A percentile compares a stretch with the other conserved stretches of the same genome.
Conservation (phyloP, 2,329 filamentous ascomycete species). For the Penicillium sp. region DNA sequence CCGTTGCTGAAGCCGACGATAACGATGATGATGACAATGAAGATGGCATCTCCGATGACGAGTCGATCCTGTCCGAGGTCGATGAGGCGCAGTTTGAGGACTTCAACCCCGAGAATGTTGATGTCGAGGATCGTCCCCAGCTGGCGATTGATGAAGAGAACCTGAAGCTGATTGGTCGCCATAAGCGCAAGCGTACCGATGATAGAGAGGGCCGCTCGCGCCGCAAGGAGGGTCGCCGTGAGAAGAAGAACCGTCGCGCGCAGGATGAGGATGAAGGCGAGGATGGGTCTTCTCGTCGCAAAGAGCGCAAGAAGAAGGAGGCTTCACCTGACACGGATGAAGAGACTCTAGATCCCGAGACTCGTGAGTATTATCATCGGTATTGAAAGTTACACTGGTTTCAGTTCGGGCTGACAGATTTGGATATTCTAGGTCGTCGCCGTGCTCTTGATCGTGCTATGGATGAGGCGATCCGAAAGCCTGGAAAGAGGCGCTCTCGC, state of each 20-base stretch:
- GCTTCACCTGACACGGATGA: constrained; percentile 68
- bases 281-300: constrained; percentile 55
- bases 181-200: constrained; percentile 69
- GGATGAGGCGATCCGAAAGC: constrained; percentile 85
- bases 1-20: constrained; percentile 26
- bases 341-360: constrained; percentile 80
- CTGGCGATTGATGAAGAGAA: constrained; percentile 67
- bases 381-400: neutral
- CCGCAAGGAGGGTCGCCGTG: constrained; percentile 64
- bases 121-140: constrained; percentile 65
- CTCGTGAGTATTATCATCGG: constrained; percentile 61
- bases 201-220: constrained; percentile 72
- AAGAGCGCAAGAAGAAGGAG: constrained; percentile 58
- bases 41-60: constrained; percentile 61
- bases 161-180: constrained; percentile 64
- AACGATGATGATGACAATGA: constrained; percentile 41
- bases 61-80: constrained; percentile 68
- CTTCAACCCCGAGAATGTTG: constrained; percentile 66
- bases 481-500: constrained; percentile 69
- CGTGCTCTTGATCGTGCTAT: constrained; percentile 85
- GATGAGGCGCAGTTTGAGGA: constrained; percentile 70
- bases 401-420: constrained; percentile 11
- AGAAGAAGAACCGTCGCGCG: constrained; percentile 71
- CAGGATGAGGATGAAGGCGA: constrained; percentile 68
- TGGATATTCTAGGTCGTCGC: constrained; percentile 62